Conservation (phyloP, 805 yeast genomes). For the Ogataea siamensis region DNA sequence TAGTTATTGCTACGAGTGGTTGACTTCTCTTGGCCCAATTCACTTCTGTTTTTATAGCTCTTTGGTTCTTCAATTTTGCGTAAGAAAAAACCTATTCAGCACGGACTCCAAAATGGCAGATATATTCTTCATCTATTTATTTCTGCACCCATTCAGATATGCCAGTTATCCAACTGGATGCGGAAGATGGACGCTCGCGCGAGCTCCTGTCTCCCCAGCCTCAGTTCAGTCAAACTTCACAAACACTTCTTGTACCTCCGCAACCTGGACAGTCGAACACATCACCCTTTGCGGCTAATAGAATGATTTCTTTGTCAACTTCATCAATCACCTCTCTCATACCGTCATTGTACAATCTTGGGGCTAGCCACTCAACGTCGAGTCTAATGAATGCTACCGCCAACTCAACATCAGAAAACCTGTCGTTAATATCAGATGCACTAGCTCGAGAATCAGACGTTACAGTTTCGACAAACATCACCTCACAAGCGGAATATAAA, state of each 20-base stretch:
- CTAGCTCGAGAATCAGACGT: slow-evolving; percentile 67
- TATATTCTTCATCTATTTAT: not conserved
- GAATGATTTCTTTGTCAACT: slow-evolving; percentile 33
- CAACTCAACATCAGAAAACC: slow-evolving; percentile 16
- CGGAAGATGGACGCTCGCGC: slow-evolving; percentile 7
- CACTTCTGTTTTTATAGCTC: slow-evolving; percentile 1
- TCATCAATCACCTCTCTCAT: slow-evolving; percentile 32
- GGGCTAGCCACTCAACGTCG: slow-evolving; percentile 28
- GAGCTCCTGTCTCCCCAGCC: slow-evolving; percentile 9
- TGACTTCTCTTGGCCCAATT: not conserved
- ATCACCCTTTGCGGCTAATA: slow-evolving; percentile 24
- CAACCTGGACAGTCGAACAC: slow-evolving; percentile 3
- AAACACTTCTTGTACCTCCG: slow-evolving; percentile 4
- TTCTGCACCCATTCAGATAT: not conserved
- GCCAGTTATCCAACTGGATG: slow-evolving; percentile 8
- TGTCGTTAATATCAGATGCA: slow-evolving; percentile 41
- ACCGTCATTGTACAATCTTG: slow-evolving; percentile 30
- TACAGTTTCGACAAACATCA: slow-evolving; percentile 51
- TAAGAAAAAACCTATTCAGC: slow-evolving; percentile 4
- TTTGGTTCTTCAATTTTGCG: slow-evolving; percentile 3
- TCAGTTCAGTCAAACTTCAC: slow-evolving; percentile 3
- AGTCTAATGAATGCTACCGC: slow-evolving; percentile 15
- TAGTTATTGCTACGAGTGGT: not conserved
- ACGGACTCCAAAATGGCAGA: slow-evolving; percentile 6
- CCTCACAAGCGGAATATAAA: slow-evolving; percentile 72